phyloP scores from a whole-genome alignment of 2,329 filamentous ascomycete genomes.

The Pseudogymnoascus sp. region DNA sequence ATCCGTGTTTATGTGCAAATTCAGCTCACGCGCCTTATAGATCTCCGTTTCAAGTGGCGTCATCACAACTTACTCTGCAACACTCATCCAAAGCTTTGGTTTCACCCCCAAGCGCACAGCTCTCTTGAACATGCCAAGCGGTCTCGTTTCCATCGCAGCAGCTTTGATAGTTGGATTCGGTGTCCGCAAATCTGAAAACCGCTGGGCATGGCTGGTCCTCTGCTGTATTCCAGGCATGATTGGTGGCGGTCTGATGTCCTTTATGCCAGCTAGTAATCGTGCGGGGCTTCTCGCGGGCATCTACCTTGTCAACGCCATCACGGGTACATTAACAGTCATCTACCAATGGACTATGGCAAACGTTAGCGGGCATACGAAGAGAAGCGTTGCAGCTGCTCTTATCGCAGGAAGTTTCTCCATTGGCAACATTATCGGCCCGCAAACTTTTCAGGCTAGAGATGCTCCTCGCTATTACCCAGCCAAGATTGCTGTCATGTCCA shows the following conservation, averaged over 20 bases:
- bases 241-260: constrained; percentile 42
- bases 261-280: constrained; percentile 40
- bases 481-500: constrained; percentile 47
- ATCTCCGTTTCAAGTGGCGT: constrained; percentile 49
- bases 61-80: constrained; percentile 41
- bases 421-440: too few relatives aligned
- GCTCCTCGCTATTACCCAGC: constrained; percentile 37
- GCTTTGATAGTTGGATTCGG: constrained; percentile 43
- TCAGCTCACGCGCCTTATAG: constrained; percentile 42
- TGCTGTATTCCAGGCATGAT: constrained; percentile 41
- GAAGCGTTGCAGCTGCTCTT: constrained; percentile 42
- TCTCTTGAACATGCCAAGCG: constrained; percentile 49
- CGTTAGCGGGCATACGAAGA: constrained; percentile 43
- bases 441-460: too few relatives aligned
- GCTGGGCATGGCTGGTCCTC: constrained; percentile 44
- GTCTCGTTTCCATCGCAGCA: constrained; percentile 45
- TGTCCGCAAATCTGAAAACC: constrained; percentile 40
- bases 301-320: constrained; percentile 46
- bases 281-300: constrained; percentile 43
- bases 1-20: neutral
- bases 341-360: constrained; percentile 52
- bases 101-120: constrained; percentile 40
- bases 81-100: constrained; percentile 37
- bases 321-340: constrained; percentile 37
- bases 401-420: too few relatives aligned